phyloP scores from a whole-genome alignment of 2,329 filamentous ascomycete species.

The Apiospora sp. region DNA sequence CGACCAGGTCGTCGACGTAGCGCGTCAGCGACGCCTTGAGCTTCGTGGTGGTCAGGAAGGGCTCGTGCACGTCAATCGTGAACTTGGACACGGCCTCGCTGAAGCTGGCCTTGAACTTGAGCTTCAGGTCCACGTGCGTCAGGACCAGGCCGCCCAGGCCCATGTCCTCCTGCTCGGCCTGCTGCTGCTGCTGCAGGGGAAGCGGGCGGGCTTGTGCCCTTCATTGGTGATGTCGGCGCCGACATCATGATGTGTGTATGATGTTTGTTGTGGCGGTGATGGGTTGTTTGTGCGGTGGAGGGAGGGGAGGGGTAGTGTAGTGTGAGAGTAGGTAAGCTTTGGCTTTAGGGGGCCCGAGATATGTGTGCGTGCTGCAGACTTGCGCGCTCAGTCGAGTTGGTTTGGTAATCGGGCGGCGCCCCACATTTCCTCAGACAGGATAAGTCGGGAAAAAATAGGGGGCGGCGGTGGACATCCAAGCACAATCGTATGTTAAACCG shows the following conservation, averaged over 20 bases:
- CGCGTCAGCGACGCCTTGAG: conserved; percentile 26
- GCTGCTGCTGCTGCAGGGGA: neutral
- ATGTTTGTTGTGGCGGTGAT: neutral
- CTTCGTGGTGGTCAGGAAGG: conserved; percentile 5
- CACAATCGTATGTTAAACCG: neutral
- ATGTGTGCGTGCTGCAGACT: neutral
- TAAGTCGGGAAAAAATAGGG: conserved; percentile 12
- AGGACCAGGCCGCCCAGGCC: conserved; percentile 5
- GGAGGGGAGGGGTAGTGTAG: neutral
- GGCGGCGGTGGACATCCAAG: neutral
- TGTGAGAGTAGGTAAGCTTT: neutral
- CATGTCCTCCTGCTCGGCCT: neutral
- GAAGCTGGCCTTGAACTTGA: conserved; percentile 24
- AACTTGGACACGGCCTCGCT: conserved; percentile 23
- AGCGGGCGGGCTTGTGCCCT: neutral
- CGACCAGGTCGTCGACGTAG: conserved; percentile 14
- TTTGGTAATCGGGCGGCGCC: neutral
- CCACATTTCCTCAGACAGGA: neutral
- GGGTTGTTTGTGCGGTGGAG: neutral
- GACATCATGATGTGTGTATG: neutral
- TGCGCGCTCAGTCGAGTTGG: neutral
- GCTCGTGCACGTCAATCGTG: conserved; percentile 22
- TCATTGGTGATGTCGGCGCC: neutral
- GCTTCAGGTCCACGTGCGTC: conserved; percentile 20
- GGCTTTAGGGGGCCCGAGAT: neutral